A percentile compares a stretch with the other conserved stretches of the same genome.
These are phyloP conservation scores for Dactylellina parvicollis DNA, from an alignment of 2,329 filamentous ascomycete genomes.

Conservation along the genomic window DNA sequence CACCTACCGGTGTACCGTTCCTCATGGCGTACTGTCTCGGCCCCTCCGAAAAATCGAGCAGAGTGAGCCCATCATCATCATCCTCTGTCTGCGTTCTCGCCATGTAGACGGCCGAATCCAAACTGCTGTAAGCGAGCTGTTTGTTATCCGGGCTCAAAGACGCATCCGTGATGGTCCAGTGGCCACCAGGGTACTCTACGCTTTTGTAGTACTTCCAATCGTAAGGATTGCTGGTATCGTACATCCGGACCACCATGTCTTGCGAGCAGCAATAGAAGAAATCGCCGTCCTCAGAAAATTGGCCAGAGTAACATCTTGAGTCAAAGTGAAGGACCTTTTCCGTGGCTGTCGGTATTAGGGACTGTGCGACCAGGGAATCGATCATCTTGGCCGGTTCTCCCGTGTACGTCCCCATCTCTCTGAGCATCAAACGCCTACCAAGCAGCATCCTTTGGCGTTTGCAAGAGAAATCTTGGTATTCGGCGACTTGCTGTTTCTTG, in stretches of 20 bases:
- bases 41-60: slow-evolving; percentile 58
- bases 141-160: slow-evolving; percentile 90
- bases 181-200: slow-evolving; percentile 82
- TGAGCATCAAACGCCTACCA: slow-evolving; percentile 74
- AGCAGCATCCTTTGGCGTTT: slow-evolving; percentile 71
- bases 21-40: slow-evolving; percentile 55
- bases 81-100: slow-evolving; percentile 79
- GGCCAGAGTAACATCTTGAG: slow-evolving; percentile 87
- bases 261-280: slow-evolving; percentile 95
- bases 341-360: slow-evolving; percentile 60
- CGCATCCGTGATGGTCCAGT: slow-evolving; percentile 96
- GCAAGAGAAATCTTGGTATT: slow-evolving; percentile 66
- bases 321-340: slow-evolving; percentile 91
- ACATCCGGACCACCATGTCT: slow-evolving; percentile 95
- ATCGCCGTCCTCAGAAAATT: slow-evolving; percentile 96
- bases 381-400: slow-evolving; percentile 68
- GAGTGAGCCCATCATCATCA: slow-evolving; percentile 60
- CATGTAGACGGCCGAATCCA: slow-evolving; percentile 82
- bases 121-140: slow-evolving; percentile 90
- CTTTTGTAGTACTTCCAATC: slow-evolving; percentile 97
- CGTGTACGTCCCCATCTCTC: slow-evolving; percentile 78
- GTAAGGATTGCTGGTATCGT: slow-evolving; percentile 94
- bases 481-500: slow-evolving; percentile 56
- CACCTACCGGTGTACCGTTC: slow-evolving; percentile 63
- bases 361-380: slow-evolving; percentile 36